Percentiles rank a stretch among this genome's conserved stretches.
phyloP scores from a whole-genome alignment of 768 basidiomycete species.

The Paxillus rubicundulus region DNA sequence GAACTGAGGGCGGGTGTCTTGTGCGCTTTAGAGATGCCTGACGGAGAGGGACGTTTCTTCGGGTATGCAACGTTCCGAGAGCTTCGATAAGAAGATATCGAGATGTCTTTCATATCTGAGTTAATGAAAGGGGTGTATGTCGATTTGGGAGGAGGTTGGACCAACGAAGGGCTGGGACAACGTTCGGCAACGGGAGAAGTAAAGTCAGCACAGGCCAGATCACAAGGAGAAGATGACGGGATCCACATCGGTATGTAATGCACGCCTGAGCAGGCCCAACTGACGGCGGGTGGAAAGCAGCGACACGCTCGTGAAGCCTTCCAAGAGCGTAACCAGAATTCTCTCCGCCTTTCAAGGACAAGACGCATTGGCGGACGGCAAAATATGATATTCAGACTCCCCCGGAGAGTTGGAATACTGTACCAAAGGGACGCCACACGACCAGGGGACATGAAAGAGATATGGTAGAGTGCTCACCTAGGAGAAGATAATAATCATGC shows the following conservation, averaged over 20 bases:
- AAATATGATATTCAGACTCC: conserved; percentile 12
- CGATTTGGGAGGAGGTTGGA: conserved; percentile 42
- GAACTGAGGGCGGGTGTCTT: conserved; percentile 50
- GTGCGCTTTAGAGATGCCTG: conserved; percentile 70
- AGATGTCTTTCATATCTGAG: conserved; percentile 75
- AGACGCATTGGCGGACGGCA: conserved; percentile 6
- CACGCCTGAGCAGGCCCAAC: not conserved
- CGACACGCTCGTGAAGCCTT: not conserved
- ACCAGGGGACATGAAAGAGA: conserved; percentile 9
- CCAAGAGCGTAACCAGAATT: not conserved
- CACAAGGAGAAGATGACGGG: conserved; percentile 1
- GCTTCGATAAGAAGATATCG: conserved; percentile 54
- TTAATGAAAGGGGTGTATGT: conserved; percentile 26
- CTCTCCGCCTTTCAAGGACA: conserved; percentile 5
- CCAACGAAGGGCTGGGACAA: conserved; percentile 41
- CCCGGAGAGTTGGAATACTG: conserved; percentile 1
- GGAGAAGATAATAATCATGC: conserved; percentile 40
- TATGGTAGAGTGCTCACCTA: conserved; percentile 33
- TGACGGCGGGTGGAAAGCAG: not conserved
- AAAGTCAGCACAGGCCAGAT: conserved; percentile 18
- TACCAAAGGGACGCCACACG: conserved; percentile 5
- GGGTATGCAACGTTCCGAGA: conserved; percentile 70
- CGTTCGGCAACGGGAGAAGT: conserved; percentile 19
- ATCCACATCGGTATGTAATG: conserved; percentile 3
- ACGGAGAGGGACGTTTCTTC: conserved; percentile 82